Percentiles rank a stretch among this genome's conserved stretches.
Evolutionary conservation across 768 basidiomycete genomes (phyloP).

Genomic region (Mycena amicta): DNA sequence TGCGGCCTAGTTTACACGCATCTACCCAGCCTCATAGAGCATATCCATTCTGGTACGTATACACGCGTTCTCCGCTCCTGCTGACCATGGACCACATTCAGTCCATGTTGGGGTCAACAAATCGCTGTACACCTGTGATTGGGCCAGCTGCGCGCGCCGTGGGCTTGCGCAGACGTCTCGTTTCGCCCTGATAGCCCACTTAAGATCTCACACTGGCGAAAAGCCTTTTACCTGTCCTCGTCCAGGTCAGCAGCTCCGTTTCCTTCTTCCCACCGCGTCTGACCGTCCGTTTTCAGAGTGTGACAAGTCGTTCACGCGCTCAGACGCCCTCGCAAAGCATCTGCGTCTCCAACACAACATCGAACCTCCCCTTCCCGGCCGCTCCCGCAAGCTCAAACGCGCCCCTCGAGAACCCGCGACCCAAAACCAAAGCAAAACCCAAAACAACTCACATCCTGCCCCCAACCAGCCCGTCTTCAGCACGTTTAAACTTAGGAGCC

Average conservation of each 20-base stretch:
- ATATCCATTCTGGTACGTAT: slow-evolving; percentile 72
- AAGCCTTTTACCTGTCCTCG: slow-evolving; percentile 85
- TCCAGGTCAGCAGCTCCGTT: slow-evolving; percentile 62
- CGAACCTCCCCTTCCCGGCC: slow-evolving; percentile 69
- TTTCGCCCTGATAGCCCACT: slow-evolving; percentile 88
- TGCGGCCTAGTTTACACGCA: slow-evolving; percentile 76
- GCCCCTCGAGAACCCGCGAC: slow-evolving; percentile 45
- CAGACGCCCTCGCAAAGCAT: slow-evolving; percentile 91
- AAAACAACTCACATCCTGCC: neutral
- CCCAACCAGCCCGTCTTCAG: neutral
- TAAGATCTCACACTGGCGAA: slow-evolving; percentile 92
- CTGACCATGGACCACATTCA: slow-evolving; percentile 31
- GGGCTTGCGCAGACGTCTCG: slow-evolving; percentile 86
- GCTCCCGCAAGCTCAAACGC: slow-evolving; percentile 52
- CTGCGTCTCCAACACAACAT: slow-evolving; percentile 88
- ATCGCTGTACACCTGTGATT: slow-evolving; percentile 87
- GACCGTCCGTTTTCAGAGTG: slow-evolving; percentile 60
- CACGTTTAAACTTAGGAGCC: neutral
- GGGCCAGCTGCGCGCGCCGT: slow-evolving; percentile 78
- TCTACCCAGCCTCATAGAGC: slow-evolving; percentile 74
- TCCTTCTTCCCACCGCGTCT: neutral
- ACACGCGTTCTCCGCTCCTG: neutral
- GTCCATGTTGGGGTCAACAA: slow-evolving; percentile 85
- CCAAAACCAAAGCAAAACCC: slow-evolving; percentile 23
- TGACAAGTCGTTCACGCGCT: slow-evolving; percentile 93